Evolutionary conservation across 1,139 yeast genomes (phyloP).

Genomic region (Candida buenavistaensis): DNA sequence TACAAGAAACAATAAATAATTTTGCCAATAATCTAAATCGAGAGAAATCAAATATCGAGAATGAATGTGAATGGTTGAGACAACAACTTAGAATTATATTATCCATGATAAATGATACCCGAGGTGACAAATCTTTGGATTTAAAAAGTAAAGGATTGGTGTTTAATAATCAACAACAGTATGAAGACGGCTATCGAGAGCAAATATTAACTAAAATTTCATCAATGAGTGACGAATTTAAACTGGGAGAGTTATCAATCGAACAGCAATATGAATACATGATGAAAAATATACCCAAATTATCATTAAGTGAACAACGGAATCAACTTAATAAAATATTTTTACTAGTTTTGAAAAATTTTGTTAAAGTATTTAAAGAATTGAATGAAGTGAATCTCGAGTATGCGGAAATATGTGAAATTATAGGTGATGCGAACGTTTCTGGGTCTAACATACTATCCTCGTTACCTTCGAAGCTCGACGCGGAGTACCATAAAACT

Average conservation of each 20-base stretch:
- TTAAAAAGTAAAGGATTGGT: conserved; percentile 34
- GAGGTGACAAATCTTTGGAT: conserved; percentile 28
- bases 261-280: conserved; percentile 29
- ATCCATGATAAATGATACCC: conserved; percentile 40
- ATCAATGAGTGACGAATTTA: conserved; percentile 14
- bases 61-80: conserved; percentile 50
- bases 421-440: conserved; percentile 25
- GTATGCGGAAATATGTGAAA: conserved; percentile 29
- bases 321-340: conserved; percentile 36
- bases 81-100: conserved; percentile 44
- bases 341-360: conserved; percentile 32
- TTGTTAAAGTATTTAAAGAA: conserved; percentile 32
- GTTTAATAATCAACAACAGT: conserved; percentile 27
- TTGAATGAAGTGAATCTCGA: conserved; percentile 27
- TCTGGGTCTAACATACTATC: not conserved
- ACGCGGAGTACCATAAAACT: conserved; percentile 30
- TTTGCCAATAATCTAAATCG: conserved; percentile 34
- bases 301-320: conserved; percentile 34
- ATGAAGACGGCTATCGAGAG: conserved; percentile 34
- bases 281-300: conserved; percentile 27
- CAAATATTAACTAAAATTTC: conserved; percentile 25
- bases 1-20: conserved; percentile 40
- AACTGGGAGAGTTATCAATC: conserved; percentile 27
- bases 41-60: conserved; percentile 40
- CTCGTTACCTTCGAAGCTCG: conserved; percentile 29